phyloP scores from a whole-genome alignment of 2,329 filamentous ascomycete species.

The Trichophyton mentagrophytes region DNA sequence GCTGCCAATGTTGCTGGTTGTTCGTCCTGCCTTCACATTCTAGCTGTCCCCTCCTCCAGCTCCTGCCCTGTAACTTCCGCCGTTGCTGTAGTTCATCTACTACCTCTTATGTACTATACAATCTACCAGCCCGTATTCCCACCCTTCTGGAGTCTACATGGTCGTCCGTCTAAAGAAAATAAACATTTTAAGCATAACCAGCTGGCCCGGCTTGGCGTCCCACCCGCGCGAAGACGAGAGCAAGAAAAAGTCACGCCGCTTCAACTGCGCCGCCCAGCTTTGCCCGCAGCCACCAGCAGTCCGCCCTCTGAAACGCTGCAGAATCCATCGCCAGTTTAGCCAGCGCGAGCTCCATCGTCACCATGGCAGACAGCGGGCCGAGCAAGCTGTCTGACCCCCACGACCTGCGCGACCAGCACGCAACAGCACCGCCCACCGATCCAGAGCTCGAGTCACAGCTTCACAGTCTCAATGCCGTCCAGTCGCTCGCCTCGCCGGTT shows the following conservation, averaged over 20 bases:
- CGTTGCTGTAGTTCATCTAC: no score
- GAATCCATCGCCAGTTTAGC: constrained; percentile 4
- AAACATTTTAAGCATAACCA: neutral
- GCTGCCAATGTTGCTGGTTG: no score
- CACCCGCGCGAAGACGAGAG: neutral
- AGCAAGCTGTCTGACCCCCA: neutral
- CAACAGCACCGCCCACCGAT: neutral
- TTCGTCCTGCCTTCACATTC: neutral
- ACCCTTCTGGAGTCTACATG: neutral
- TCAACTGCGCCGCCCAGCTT: constrained; percentile 2
- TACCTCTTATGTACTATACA: neutral
- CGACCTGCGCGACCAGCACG: neutral
- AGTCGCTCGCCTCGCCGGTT: neutral
- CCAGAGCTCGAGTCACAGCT: constrained; percentile 4
- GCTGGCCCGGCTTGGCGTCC: neutral
- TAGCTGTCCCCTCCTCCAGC: neutral
- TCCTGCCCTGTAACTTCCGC: no score
- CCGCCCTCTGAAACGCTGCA: neutral
- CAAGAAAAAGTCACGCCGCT: constrained; percentile 10
- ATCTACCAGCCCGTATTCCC: neutral
- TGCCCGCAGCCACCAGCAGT: neutral
- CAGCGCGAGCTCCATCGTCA: neutral
- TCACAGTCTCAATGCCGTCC: neutral
- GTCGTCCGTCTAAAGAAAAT: constrained; percentile 19
- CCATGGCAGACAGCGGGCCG: neutral